A percentile compares a stretch with the other conserved stretches of the same genome.
Conservation (phyloP, 805 yeast genomes). For the Saturnispora zaruensis region DNA sequence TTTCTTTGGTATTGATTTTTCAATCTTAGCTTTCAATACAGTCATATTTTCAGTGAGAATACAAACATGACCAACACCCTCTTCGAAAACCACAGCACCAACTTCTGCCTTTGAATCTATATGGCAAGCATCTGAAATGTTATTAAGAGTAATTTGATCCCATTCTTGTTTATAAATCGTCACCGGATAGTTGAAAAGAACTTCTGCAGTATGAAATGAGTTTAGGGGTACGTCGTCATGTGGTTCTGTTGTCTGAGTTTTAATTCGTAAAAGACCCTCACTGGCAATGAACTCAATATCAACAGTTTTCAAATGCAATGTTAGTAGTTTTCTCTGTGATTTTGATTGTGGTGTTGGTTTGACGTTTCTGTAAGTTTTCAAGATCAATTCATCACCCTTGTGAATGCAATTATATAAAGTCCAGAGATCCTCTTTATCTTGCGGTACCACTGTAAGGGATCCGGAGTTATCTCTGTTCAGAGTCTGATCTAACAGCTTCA, state of each 20-base stretch:
- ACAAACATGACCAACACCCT: constrained; percentile 91
- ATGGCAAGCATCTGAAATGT: constrained; percentile 61
- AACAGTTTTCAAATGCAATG: constrained; percentile 52
- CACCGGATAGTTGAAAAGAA: constrained; percentile 61
- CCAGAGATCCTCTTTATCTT: constrained; percentile 91
- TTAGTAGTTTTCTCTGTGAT: constrained; percentile 45
- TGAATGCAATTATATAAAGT: constrained; percentile 72
- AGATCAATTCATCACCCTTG: constrained; percentile 63
- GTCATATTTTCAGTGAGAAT: constrained; percentile 85
- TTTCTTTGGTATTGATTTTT: constrained; percentile 78
- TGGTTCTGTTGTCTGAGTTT: constrained; percentile 64
- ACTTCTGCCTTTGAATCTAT: constrained; percentile 78
- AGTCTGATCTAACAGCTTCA: constrained; percentile 48
- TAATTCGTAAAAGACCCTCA: constrained; percentile 66
- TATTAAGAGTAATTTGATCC: constrained; percentile 63
- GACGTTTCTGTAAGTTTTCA: constrained; percentile 62
- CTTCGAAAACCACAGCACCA: constrained; percentile 89
- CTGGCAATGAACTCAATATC: constrained; percentile 71
- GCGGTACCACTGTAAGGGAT: constrained; percentile 57
- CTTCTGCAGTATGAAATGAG: constrained; percentile 79
- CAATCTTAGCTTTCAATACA: constrained; percentile 67
- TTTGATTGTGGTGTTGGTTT: constrained; percentile 26
- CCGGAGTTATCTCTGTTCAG: constrained; percentile 58
- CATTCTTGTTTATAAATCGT: constrained; percentile 67
- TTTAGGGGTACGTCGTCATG: constrained; percentile 75